Conservation (phyloP, 371 early-diverging fungal genomes). For the Fennellomyces sp. region DNA sequence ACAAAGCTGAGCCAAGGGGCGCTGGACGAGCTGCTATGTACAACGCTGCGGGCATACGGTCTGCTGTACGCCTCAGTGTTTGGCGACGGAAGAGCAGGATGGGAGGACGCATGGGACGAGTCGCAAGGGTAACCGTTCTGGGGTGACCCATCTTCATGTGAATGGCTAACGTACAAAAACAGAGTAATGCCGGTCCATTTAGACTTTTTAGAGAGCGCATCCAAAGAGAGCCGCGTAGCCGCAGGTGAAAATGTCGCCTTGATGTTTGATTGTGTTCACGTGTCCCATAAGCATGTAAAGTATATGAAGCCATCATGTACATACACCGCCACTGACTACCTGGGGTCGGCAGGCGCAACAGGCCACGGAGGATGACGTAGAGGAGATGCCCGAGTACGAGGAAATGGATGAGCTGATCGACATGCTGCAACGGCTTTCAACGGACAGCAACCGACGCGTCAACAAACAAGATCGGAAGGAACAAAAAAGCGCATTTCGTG, state of each 20-base stretch:
- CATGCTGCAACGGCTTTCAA: conserved; percentile 51
- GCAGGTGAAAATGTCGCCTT: conserved; percentile 77
- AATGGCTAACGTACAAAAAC: neutral
- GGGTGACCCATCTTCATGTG: neutral
- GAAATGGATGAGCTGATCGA: conserved; percentile 56
- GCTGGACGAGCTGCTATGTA: conserved; percentile 25
- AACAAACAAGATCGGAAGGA: conserved; percentile 62
- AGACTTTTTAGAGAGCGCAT: conserved; percentile 54
- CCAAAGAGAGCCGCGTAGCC: conserved; percentile 67
- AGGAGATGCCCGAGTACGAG: conserved; percentile 39
- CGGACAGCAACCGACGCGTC: conserved; percentile 59
- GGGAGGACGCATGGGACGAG: conserved; percentile 43
- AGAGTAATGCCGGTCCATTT: conserved; percentile 42
- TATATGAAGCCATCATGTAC: neutral
- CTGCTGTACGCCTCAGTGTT: conserved; percentile 51
- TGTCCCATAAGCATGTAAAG: neutral
- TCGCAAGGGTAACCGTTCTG: conserved; percentile 38
- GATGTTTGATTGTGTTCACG: conserved; percentile 53
- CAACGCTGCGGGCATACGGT: conserved; percentile 47
- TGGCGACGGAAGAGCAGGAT: conserved; percentile 34
- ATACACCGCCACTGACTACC: neutral
- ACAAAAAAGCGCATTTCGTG: conserved; percentile 69
- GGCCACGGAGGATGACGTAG: conserved; percentile 37
- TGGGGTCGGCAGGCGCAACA: conserved; percentile 31
- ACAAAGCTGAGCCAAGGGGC: conserved; percentile 12